Evolutionary conservation across 768 basidiomycete species (phyloP).

Genomic region (Lactifluus echinatus): DNA sequence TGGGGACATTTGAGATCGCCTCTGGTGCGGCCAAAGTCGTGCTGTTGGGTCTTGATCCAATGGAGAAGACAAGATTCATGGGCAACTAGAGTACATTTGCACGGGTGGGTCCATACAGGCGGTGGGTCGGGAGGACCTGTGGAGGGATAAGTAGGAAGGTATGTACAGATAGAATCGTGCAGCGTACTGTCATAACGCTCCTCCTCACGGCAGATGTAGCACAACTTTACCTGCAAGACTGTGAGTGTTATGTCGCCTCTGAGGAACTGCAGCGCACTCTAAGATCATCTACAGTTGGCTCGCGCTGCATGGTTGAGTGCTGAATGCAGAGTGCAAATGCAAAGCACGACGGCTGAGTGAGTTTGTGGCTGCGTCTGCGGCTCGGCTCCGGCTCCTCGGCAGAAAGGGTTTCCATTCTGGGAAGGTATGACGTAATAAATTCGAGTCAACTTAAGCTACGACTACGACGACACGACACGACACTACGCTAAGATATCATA

Average conservation of each 20-base stretch:
- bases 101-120: conserved; percentile 68
- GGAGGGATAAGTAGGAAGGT: background rate
- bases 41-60: conserved; percentile 70
- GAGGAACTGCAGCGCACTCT: conserved; percentile 19
- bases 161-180: background rate
- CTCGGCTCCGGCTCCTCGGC: too few relatives aligned
- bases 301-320: background rate
- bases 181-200: conserved; percentile 41
- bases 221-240: conserved; percentile 49
- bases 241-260: background rate
- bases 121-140: conserved; percentile 41
- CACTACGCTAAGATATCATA: conserved; percentile 10
- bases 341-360: too few relatives aligned
- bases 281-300: conserved; percentile 29
- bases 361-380: too few relatives aligned
- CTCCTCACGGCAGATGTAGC: conserved; percentile 76
- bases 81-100: conserved; percentile 70
- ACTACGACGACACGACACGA: background rate
- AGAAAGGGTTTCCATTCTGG: too few relatives aligned
- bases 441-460: background rate
- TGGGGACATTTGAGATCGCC: conserved; percentile 79
- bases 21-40: conserved; percentile 39
- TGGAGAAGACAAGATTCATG: conserved; percentile 72
- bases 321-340: too few relatives aligned
- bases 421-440: too few relatives aligned